phyloP scores from a whole-genome alignment of 2,329 filamentous ascomycete species.

The Fusarium xylarioides region DNA sequence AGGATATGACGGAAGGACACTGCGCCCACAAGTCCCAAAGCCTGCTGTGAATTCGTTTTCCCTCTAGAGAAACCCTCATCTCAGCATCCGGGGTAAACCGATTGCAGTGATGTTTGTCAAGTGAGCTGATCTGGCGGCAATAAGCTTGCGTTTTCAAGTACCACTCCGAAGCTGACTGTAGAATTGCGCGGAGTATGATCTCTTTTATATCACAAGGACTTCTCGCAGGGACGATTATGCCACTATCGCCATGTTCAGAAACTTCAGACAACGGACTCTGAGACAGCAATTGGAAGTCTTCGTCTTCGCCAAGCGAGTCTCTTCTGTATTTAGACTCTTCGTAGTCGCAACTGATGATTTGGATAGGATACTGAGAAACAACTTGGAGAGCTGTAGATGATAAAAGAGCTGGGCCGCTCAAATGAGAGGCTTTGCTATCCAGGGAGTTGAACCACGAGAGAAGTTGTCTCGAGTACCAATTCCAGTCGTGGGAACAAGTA shows the following conservation, averaged over 20 bases:
- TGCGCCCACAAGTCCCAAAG: conserved; percentile 4
- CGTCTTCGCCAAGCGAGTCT: neutral
- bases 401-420: neutral
- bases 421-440: neutral
- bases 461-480: conserved; percentile 1
- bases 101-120: neutral
- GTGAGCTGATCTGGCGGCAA: neutral
- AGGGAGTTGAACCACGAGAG: conserved; percentile 4
- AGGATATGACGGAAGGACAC: neutral
- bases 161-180: neutral
- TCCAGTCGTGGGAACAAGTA: neutral
- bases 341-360: conserved; percentile 2
- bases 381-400: neutral
- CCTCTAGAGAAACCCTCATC: neutral
- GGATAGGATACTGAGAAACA: neutral
- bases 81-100: neutral
- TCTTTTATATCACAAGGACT: neutral
- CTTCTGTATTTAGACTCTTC: neutral
- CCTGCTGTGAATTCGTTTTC: neutral
- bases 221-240: neutral
- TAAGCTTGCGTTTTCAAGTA: neutral
- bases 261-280: neutral
- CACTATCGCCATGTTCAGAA: neutral
- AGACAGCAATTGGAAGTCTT: neutral
- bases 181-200: neutral